phyloP scores from a whole-genome alignment of 2,329 filamentous ascomycete genomes.

The Ascosphaera apis region DNA sequence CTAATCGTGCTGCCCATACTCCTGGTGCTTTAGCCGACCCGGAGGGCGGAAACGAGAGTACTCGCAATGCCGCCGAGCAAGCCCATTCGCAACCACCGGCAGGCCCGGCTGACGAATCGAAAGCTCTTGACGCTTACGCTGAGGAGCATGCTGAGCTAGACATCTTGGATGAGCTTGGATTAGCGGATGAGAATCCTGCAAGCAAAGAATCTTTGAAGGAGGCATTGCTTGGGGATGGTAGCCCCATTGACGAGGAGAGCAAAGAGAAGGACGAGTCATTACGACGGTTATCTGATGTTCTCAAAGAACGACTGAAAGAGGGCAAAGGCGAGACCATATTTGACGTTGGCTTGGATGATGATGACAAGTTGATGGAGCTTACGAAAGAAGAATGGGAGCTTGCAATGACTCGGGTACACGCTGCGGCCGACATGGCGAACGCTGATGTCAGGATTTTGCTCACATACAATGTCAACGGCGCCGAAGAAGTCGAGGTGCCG shows the following conservation, averaged over 20 bases:
- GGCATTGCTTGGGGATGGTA: constrained; percentile 37
- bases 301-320: constrained; percentile 51
- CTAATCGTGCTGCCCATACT: constrained; percentile 17
- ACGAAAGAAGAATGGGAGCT: constrained; percentile 49
- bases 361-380: constrained; percentile 63
- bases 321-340: constrained; percentile 78
- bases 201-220: constrained; percentile 45
- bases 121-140: constrained; percentile 8
- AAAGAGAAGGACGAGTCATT: constrained; percentile 33
- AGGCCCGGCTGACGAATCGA: too few relatives aligned
- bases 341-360: constrained; percentile 78
- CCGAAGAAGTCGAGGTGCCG: constrained; percentile 43
- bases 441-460: constrained; percentile 65
- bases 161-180: constrained; percentile 56
- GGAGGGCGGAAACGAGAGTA: constrained; percentile 10
- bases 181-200: constrained; percentile 35
- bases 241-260: constrained; percentile 12
- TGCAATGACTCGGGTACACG: constrained; percentile 42
- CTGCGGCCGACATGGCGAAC: constrained; percentile 38
- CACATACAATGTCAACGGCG: constrained; percentile 72
- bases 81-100: constrained; percentile 3
- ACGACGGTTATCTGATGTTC: constrained; percentile 37
- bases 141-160: constrained; percentile 76
- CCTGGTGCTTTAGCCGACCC: too few relatives aligned
- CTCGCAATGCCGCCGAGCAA: constrained; percentile 10